Evolutionary conservation across 768 basidiomycete genomes (phyloP).

Genomic region (Phylloporus sp.): DNA sequence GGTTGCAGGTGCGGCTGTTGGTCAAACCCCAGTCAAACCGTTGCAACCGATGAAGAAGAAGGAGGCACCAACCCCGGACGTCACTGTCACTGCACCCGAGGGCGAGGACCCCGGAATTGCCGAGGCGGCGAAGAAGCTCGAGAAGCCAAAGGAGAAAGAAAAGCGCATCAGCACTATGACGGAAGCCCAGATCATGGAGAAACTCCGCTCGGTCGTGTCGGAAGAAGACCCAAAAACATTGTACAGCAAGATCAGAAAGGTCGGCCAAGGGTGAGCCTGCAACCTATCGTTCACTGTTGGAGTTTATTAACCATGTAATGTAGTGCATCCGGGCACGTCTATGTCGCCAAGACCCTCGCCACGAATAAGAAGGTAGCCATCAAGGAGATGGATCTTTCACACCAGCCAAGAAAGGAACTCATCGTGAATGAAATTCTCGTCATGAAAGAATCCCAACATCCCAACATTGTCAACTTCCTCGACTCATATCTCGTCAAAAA

Average conservation of each 20-base stretch:
- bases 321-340: constrained; percentile 96
- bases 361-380: constrained; percentile 90
- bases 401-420: constrained; percentile 94
- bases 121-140: constrained; percentile 67
- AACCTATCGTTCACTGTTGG: not conserved
- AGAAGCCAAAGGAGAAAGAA: constrained; percentile 53
- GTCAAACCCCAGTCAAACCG: constrained; percentile 65
- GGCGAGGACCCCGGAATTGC: constrained; percentile 47
- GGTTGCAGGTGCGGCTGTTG: constrained; percentile 46
- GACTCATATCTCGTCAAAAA: constrained; percentile 86
- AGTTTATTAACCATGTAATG: constrained; percentile 8
- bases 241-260: constrained; percentile 98
- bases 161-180: constrained; percentile 95
- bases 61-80: constrained; percentile 29
- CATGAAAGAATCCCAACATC: constrained; percentile 97
- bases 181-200: constrained; percentile 98
- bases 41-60: constrained; percentile 71
- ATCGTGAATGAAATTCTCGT: constrained; percentile 98
- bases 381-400: constrained; percentile 96
- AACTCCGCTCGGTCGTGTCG: constrained; percentile 82
- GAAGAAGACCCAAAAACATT: constrained; percentile 81
- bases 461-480: constrained; percentile 95
- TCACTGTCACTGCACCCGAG: constrained; percentile 52
- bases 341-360: constrained; percentile 86
- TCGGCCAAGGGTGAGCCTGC: constrained; percentile 87